Conservation (phyloP, 257 asterid species). For the Solanum ossicruentum region DNA sequence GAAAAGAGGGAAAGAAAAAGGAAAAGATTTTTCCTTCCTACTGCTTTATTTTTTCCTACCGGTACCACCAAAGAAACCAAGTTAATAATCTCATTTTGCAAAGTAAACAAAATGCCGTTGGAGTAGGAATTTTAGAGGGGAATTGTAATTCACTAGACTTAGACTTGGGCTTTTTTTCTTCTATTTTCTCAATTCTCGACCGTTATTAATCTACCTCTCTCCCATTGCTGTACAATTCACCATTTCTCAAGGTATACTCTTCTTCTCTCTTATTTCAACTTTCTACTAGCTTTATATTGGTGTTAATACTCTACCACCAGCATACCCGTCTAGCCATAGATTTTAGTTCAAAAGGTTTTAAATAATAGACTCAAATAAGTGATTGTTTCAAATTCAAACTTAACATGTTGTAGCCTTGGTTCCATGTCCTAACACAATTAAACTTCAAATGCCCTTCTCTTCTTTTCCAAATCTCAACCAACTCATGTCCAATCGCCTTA, state of each 20-base stretch:
- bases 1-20: neutral
- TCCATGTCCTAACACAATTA: neutral
- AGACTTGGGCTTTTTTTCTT: neutral
- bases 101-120: slow-evolving; percentile 1
- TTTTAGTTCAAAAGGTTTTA: neutral
- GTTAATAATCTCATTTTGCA: neutral
- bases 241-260: neutral
- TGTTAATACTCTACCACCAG: neutral
- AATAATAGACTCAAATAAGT: neutral
- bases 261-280: neutral
- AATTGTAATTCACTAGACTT: neutral
- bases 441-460: neutral
- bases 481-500: neutral
- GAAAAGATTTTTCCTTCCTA: neutral
- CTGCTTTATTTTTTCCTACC: neutral
- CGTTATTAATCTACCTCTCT: neutral
- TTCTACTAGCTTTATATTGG: neutral
- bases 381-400: neutral
- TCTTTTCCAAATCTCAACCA: neutral
- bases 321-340: neutral
- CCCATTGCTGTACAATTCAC: neutral
- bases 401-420: neutral
- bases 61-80: neutral
- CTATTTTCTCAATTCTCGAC: neutral
- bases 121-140: slow-evolving; percentile 4